A percentile compares a stretch with the other conserved stretches of the same genome.
phyloP scores from a whole-genome alignment of 2,329 filamentous ascomycete species.

The Verticillium alfalfae region DNA sequence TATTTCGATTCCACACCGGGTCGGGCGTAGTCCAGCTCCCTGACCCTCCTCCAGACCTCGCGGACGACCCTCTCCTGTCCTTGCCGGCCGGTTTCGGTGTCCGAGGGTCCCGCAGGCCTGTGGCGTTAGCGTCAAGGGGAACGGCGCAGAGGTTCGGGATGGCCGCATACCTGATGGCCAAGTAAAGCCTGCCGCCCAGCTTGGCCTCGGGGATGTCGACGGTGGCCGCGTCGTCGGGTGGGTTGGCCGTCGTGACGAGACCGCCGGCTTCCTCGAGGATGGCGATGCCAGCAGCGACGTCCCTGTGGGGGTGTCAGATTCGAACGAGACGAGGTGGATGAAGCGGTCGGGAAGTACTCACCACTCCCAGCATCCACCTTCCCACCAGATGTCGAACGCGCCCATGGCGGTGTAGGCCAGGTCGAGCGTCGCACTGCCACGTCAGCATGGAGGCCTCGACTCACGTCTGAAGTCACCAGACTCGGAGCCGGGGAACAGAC shows the following conservation, averaged over 20 bases:
- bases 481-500: background rate
- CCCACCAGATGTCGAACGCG: conserved; percentile 76
- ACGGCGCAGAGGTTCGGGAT: background rate
- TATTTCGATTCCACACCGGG: conserved; percentile 43
- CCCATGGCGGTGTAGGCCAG: conserved; percentile 72
- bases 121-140: conserved; percentile 3
- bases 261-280: conserved; percentile 71
- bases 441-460: background rate
- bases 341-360: conserved; percentile 23
- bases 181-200: conserved; percentile 63
- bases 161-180: conserved; percentile 55
- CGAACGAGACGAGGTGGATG: too few species aligned
- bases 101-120: conserved; percentile 59
- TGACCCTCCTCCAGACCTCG: conserved; percentile 67
- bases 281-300: conserved; percentile 70
- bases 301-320: conserved; percentile 33
- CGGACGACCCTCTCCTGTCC: conserved; percentile 65
- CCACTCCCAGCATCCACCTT: conserved; percentile 79
- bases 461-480: too few species aligned
- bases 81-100: conserved; percentile 57
- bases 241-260: conserved; percentile 68
- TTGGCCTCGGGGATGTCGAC: conserved; percentile 53
- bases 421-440: conserved; percentile 61
- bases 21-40: conserved; percentile 59
- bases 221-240: conserved; percentile 51